These are phyloP conservation scores for Punctularia strigosozonata DNA, from an alignment of 768 basidiomycete genomes.

Conservation along the genomic window DNA sequence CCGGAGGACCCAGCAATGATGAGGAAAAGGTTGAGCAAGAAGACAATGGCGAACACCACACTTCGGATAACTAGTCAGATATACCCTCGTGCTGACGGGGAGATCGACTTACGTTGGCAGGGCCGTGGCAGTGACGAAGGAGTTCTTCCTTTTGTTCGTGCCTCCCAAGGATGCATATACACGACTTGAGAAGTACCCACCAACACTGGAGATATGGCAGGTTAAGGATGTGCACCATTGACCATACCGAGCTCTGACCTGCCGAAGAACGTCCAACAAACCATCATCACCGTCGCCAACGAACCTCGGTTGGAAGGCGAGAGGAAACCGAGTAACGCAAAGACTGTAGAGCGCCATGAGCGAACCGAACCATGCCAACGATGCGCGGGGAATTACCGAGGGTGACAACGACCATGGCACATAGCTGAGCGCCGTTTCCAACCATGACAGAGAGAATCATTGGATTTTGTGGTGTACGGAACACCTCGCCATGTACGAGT, in stretches of 20 bases:
- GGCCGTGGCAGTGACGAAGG: constrained; percentile 79
- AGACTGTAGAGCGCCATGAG: constrained; percentile 36
- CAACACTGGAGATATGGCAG: constrained; percentile 40
- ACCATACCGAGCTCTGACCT: constrained; percentile 29
- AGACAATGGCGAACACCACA: constrained; percentile 73
- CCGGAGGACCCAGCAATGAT: constrained; percentile 80
- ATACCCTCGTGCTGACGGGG: neutral
- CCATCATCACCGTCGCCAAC: constrained; percentile 87
- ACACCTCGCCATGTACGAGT: constrained; percentile 92
- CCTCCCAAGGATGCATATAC: constrained; percentile 77
- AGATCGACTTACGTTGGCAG: constrained; percentile 61
- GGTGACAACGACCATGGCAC: constrained; percentile 80
- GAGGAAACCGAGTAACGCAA: constrained; percentile 86
- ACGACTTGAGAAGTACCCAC: constrained; percentile 81
- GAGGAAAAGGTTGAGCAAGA: constrained; percentile 86
- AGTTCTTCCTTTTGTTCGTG: constrained; percentile 63
- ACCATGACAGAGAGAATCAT: constrained; percentile 74
- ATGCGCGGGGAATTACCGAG: constrained; percentile 35
- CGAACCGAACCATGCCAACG: neutral
- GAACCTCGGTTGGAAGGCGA: constrained; percentile 94
- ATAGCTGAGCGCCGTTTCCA: constrained; percentile 84
- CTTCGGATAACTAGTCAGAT: constrained; percentile 23
- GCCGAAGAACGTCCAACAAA: constrained; percentile 92
- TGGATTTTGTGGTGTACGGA: constrained; percentile 69
- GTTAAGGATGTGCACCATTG: neutral